These are phyloP conservation scores for Paraphysoderma sedebokerense DNA, from an alignment of 371 early-diverging fungal species.

Conservation along the genomic window DNA sequence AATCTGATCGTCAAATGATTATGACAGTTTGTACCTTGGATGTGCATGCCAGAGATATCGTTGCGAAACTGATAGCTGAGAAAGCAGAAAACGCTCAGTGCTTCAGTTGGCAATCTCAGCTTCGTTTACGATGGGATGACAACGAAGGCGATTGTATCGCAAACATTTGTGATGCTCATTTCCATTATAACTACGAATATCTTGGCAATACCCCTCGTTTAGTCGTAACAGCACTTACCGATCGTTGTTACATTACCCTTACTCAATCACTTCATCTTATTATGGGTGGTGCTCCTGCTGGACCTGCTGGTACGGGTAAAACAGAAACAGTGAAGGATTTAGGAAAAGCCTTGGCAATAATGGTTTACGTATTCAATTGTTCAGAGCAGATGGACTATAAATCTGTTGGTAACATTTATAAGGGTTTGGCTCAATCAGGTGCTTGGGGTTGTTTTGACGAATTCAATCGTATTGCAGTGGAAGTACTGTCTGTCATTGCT, in stretches of 20 bases:
- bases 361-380: slow-evolving; percentile 50
- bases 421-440: slow-evolving; percentile 37
- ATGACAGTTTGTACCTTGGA: slow-evolving; percentile 46
- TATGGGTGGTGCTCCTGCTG: slow-evolving; percentile 45
- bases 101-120: slow-evolving; percentile 42
- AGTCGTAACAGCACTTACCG: slow-evolving; percentile 39
- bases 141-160: slow-evolving; percentile 30
- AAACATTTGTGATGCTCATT: slow-evolving; percentile 42
- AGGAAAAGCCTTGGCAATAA: slow-evolving; percentile 38
- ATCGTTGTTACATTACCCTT: slow-evolving; percentile 44
- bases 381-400: slow-evolving; percentile 46
- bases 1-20: slow-evolving; percentile 35
- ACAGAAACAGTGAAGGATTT: slow-evolving; percentile 47
- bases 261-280: slow-evolving; percentile 40
- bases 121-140: slow-evolving; percentile 41
- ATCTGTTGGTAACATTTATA: slow-evolving; percentile 43
- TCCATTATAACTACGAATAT: slow-evolving; percentile 42
- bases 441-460: slow-evolving; percentile 54
- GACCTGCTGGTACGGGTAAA: slow-evolving; percentile 36
- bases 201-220: slow-evolving; percentile 42
- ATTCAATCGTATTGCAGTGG: slow-evolving; percentile 44
- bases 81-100: slow-evolving; percentile 44
- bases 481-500: slow-evolving; percentile 42
- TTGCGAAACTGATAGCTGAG: slow-evolving; percentile 40
- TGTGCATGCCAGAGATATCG: slow-evolving; percentile 45